phyloP scores from a whole-genome alignment of 768 basidiomycete species.

The Exidia glandulosa region DNA sequence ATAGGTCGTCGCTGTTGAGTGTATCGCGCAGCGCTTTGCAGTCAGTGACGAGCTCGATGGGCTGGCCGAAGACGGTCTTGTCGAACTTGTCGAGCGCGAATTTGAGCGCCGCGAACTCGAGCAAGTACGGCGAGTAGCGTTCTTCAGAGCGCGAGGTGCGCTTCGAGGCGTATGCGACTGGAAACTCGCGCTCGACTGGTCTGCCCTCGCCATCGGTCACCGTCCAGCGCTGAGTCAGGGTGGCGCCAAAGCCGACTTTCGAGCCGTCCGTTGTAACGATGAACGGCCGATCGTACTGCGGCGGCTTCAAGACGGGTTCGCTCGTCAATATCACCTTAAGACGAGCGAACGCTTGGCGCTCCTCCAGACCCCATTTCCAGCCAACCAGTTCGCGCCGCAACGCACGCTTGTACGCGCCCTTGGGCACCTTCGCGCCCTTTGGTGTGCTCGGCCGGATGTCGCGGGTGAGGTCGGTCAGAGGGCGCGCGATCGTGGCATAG shows the following conservation, averaged over 20 bases:
- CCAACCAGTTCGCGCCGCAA: constrained; percentile 8
- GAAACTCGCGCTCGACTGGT: neutral
- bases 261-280: constrained; percentile 3
- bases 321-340: constrained; percentile 22
- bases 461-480: constrained; percentile 19
- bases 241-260: constrained; percentile 2
- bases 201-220: neutral
- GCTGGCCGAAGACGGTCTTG: neutral
- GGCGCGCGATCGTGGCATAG: constrained; percentile 23
- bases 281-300: constrained; percentile 22
- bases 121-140: neutral
- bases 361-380: constrained; percentile 11
- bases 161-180: constrained; percentile 2
- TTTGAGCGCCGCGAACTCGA: constrained; percentile 4
- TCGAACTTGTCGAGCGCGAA: constrained; percentile 2
- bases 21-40: constrained; percentile 3
- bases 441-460: constrained; percentile 9
- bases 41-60: constrained; percentile 5
- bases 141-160: constrained; percentile 2
- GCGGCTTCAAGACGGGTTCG: constrained; percentile 22
- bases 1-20: constrained; percentile 1
- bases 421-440: too few species aligned
- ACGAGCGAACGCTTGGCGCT: constrained; percentile 15
- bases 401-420: constrained; percentile 16
- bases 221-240: constrained; percentile 1